phyloP scores from a whole-genome alignment of 2,329 filamentous ascomycete species.

The Bipolaris bicolor region DNA sequence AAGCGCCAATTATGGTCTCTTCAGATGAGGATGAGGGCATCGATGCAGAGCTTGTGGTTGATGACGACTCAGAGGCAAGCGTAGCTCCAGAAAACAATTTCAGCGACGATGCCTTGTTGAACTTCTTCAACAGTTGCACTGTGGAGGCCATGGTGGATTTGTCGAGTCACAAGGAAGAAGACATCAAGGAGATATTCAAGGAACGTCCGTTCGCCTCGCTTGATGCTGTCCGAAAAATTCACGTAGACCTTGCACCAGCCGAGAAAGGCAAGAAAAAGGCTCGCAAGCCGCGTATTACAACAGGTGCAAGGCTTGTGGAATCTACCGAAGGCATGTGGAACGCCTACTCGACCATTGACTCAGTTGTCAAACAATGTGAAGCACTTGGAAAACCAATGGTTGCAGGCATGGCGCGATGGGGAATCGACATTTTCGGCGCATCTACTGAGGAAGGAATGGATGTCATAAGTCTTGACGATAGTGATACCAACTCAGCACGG shows the following conservation, averaged over 20 bases:
- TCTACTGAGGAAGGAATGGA: conserved; percentile 67
- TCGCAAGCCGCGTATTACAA: conserved; percentile 54
- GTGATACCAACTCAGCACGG: conserved; percentile 52
- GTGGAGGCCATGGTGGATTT: conserved; percentile 80
- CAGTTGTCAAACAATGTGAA: conserved; percentile 78
- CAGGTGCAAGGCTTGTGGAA: conserved; percentile 72
- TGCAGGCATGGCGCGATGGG: conserved; percentile 70
- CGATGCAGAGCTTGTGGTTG: conserved; percentile 42
- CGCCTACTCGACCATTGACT: conserved; percentile 82
- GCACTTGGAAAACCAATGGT: conserved; percentile 70
- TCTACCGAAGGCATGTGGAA: conserved; percentile 74
- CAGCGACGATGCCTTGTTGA: conserved; percentile 66
- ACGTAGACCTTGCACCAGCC: conserved; percentile 42
- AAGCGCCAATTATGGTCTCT: conserved; percentile 25
- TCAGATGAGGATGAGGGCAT: conserved; percentile 45
- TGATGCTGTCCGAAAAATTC: conserved; percentile 69
- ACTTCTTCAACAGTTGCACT: conserved; percentile 82
- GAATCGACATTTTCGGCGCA: conserved; percentile 67
- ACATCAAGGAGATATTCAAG: conserved; percentile 71
- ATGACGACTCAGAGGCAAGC: conserved; percentile 55
- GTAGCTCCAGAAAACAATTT: conserved; percentile 32
- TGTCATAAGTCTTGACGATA: conserved; percentile 60
- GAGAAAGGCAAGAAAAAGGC: conserved; percentile 45
- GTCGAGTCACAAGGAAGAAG: conserved; percentile 72
- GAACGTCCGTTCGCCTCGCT: conserved; percentile 76